phyloP scores from a whole-genome alignment of 176 grass and related monocot genomes.

The Aegilops longissima region DNA sequence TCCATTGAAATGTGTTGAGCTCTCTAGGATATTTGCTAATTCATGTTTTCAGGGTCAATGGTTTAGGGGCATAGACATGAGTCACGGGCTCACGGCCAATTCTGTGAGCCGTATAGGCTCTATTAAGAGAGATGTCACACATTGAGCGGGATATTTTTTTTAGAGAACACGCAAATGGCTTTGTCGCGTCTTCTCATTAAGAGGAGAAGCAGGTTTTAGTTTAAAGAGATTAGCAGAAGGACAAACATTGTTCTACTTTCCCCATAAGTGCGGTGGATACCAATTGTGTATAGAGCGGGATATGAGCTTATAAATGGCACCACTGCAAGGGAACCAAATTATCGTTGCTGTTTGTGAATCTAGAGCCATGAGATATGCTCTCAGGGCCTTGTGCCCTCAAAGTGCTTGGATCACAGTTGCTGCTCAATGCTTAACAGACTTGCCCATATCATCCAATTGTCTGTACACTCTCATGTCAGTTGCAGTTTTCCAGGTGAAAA shows the following conservation, averaged over 20 bases:
- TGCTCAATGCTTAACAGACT: neutral
- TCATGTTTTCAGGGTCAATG: neutral
- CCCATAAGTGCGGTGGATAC: neutral
- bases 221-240: too few relatives aligned
- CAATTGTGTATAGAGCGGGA: neutral
- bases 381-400: neutral
- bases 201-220: too few relatives aligned
- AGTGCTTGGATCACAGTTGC: neutral
- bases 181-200: too few relatives aligned
- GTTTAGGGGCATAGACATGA: neutral
- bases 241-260: neutral
- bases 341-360: neutral
- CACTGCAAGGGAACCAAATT: neutral
- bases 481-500: neutral
- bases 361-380: neutral
- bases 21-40: constrained; percentile 2
- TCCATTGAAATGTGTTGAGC: neutral
- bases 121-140: neutral
- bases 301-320: neutral
- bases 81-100: neutral
- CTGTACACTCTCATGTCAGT: neutral
- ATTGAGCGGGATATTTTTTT: neutral
- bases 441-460: neutral
- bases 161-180: neutral
- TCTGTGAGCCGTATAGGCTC: neutral